Percentiles rank a stretch among this genome's conserved stretches.
These are phyloP conservation scores for Phytopythium kandeliae DNA, from an alignment of 352 stramenopile species.

Conservation along the genomic window DNA sequence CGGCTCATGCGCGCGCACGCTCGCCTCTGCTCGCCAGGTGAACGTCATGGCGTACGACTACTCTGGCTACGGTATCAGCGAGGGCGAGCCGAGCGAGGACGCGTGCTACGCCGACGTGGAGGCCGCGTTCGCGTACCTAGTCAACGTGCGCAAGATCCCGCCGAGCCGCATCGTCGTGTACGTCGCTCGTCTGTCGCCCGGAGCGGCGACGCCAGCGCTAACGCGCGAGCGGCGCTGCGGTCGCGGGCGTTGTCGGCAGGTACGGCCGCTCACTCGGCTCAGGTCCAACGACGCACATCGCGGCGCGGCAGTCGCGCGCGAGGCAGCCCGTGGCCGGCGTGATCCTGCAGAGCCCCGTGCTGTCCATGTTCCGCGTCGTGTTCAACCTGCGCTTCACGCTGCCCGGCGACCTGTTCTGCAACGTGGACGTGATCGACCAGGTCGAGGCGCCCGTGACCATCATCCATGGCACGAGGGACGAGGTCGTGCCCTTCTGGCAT, in stretches of 20 bases:
- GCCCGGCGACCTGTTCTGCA: constrained; percentile 96
- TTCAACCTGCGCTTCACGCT: constrained; percentile 99
- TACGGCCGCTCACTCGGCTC: constrained; percentile 90
- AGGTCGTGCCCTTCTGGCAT: constrained; percentile 99
- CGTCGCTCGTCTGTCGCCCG: no score
- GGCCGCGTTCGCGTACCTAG: constrained; percentile 94
- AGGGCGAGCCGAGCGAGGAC: constrained; percentile 90
- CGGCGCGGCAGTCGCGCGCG: constrained; percentile 87
- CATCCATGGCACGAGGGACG: constrained; percentile 97
- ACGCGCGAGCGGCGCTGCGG: no score
- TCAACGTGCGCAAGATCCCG: constrained; percentile 88
- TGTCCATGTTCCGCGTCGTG: constrained; percentile 96
- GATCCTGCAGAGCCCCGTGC: constrained; percentile 95
- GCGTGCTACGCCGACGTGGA: constrained; percentile 95
- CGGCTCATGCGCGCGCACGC: neutral
- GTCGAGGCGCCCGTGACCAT: constrained; percentile 95
- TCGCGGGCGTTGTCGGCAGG: no score
- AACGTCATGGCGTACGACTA: constrained; percentile 95
- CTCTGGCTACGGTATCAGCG: constrained; percentile 96
- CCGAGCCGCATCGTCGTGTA: constrained; percentile 94
- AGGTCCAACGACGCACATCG: constrained; percentile 96
- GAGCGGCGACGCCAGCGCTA: no score
- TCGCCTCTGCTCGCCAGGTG: constrained; percentile 18
- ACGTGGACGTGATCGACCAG: constrained; percentile 92
- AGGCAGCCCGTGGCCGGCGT: constrained; percentile 92